Percentiles rank a stretch among this genome's conserved stretches.
These are phyloP conservation scores for Guyanaporus albipodus DNA, from an alignment of 768 basidiomycete genomes.

Conservation along the genomic window DNA sequence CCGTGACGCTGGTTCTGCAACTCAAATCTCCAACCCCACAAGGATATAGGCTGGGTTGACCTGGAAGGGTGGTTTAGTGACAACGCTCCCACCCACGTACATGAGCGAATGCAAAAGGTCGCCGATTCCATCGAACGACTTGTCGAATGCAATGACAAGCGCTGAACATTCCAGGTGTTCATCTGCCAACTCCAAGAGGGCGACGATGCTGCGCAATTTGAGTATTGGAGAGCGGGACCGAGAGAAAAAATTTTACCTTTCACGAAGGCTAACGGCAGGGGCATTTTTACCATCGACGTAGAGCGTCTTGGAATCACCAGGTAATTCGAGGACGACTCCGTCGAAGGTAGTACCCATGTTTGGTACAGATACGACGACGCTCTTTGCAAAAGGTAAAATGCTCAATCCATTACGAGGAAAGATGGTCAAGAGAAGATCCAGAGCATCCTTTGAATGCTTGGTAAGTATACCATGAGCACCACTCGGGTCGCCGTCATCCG, in stretches of 20 bases:
- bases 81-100: constrained; percentile 87
- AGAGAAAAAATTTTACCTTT: constrained; percentile 52
- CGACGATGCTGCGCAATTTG: constrained; percentile 60
- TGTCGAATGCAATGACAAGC: constrained; percentile 76
- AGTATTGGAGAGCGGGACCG: constrained; percentile 1
- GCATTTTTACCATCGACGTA: constrained; percentile 86
- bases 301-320: constrained; percentile 66
- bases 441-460: constrained; percentile 55
- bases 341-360: constrained; percentile 68
- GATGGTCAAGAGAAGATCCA: constrained; percentile 73
- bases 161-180: constrained; percentile 76
- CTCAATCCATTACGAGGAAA: constrained; percentile 71
- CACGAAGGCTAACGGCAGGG: constrained; percentile 71
- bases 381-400: constrained; percentile 68
- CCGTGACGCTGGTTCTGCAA: constrained; percentile 5
- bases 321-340: constrained; percentile 73
- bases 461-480: constrained; percentile 39
- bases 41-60: constrained; percentile 76
- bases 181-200: constrained; percentile 82
- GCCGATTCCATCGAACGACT: constrained; percentile 64
- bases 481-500: constrained; percentile 55
- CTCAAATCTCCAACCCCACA: constrained; percentile 79
- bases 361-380: constrained; percentile 68
- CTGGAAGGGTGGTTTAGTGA: constrained; percentile 75
- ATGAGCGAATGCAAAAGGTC: constrained; percentile 83